Percentiles rank a stretch among this genome's conserved stretches.
Evolutionary conservation across 257 asterid genomes (phyloP).

Genomic region (Solanum tarijense): DNA sequence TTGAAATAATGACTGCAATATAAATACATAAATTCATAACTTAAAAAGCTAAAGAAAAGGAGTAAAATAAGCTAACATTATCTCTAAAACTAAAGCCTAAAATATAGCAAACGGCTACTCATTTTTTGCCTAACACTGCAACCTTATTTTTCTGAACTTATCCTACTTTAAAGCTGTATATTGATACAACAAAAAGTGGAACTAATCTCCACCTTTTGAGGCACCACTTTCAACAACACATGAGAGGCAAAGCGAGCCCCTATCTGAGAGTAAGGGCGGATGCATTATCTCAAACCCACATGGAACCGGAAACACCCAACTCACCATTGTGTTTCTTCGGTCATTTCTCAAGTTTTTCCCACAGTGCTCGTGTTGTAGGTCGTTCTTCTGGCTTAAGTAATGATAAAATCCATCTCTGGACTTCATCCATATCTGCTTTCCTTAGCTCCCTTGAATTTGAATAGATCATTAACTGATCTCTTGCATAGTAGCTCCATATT

Average conservation of each 20-base stretch:
- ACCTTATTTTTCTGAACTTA: neutral
- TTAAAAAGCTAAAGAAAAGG: neutral
- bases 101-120: neutral
- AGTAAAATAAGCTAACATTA: neutral
- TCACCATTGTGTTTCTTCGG: constrained; percentile 50
- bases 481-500: too few species aligned
- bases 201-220: neutral
- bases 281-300: constrained; percentile 84
- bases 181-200: neutral
- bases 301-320: constrained; percentile 68
- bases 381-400: too few species aligned
- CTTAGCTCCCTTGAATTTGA: too few species aligned
- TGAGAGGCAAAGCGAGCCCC: constrained; percentile 20
- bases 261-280: constrained; percentile 33
- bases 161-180: neutral
- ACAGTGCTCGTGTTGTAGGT: neutral
- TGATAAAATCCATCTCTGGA: too few species aligned
- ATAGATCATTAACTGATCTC: too few species aligned
- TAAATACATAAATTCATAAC: neutral
- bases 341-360: constrained; percentile 49
- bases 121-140: neutral
- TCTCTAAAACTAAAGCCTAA: neutral
- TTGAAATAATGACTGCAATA: neutral
- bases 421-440: too few species aligned
- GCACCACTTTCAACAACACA: neutral